phyloP scores from a whole-genome alignment of 345 rosid species.

The Eucalyptus lansdowneana region DNA sequence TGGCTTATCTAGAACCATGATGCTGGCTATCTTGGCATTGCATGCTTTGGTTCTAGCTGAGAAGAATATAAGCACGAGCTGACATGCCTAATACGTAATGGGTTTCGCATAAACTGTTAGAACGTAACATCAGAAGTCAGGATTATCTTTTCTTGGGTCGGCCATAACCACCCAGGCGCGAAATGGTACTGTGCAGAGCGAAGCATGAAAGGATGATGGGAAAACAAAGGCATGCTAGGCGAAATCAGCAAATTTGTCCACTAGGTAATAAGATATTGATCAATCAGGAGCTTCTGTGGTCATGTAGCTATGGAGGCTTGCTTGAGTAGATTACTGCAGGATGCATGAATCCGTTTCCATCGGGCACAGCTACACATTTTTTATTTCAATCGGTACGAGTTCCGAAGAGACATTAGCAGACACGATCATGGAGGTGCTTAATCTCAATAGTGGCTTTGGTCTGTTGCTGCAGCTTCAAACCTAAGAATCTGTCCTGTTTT shows the following conservation, averaged over 20 bases:
- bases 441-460: background rate
- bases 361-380: background rate
- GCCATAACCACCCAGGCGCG: background rate
- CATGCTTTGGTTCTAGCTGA: background rate
- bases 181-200: background rate
- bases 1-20: background rate
- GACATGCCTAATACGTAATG: background rate
- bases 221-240: constrained; percentile 4
- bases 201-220: background rate
- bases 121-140: constrained; percentile 11
- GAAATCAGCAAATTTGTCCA: constrained; percentile 3
- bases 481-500: background rate
- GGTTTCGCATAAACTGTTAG: background rate
- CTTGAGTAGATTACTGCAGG: background rate
- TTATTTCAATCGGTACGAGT: background rate
- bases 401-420: background rate
- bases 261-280: background rate
- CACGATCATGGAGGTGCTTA: background rate
- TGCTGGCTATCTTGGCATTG: background rate
- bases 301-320: background rate
- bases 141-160: background rate
- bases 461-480: background rate
- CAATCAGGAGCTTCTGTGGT: background rate
- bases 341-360: constrained; percentile 12
- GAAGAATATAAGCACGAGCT: background rate